Conservation (phyloP, 345 rosid genomes). For the Excoecaria cochinchinensis region DNA sequence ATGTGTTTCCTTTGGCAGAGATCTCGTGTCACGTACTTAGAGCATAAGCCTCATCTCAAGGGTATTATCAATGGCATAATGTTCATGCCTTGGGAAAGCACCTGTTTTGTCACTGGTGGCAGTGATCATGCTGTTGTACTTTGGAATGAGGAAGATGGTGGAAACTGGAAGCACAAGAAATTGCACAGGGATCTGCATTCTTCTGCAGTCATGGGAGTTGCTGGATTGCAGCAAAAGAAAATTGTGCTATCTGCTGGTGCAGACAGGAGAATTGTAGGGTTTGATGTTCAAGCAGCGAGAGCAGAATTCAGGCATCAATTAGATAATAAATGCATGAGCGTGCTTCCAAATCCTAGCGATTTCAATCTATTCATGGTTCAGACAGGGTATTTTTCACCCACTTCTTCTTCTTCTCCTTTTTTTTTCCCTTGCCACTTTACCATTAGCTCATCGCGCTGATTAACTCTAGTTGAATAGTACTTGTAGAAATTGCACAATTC, state of each 20-base stretch:
- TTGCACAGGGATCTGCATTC: constrained; percentile 79
- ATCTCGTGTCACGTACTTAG: constrained; percentile 58
- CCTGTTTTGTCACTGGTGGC: constrained; percentile 80
- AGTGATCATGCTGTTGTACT: constrained; percentile 83
- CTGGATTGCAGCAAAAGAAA: constrained; percentile 78
- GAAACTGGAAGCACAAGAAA: constrained; percentile 72
- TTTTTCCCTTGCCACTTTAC: neutral
- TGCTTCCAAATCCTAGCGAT: constrained; percentile 86
- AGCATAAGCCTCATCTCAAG: constrained; percentile 77
- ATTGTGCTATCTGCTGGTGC: constrained; percentile 80
- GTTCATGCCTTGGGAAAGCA: constrained; percentile 80
- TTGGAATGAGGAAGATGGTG: constrained; percentile 69
- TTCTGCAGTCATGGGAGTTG: constrained; percentile 95
- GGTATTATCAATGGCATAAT: constrained; percentile 76
- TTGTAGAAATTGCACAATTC: neutral
- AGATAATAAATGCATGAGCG: constrained; percentile 94
- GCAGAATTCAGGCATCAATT: constrained; percentile 74
- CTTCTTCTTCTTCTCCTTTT: too few relatives aligned
- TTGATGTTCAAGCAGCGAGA: constrained; percentile 65
- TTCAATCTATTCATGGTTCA: constrained; percentile 95
- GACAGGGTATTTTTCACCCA: constrained; percentile 55
- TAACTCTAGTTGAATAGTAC: neutral
- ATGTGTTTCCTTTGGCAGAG: constrained; percentile 35
- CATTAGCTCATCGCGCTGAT: neutral
- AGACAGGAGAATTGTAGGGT: constrained; percentile 80